Evolutionary conservation across 2,329 filamentous ascomycete genomes (phyloP).

Genomic region (Macroventuria anomochaeta): DNA sequence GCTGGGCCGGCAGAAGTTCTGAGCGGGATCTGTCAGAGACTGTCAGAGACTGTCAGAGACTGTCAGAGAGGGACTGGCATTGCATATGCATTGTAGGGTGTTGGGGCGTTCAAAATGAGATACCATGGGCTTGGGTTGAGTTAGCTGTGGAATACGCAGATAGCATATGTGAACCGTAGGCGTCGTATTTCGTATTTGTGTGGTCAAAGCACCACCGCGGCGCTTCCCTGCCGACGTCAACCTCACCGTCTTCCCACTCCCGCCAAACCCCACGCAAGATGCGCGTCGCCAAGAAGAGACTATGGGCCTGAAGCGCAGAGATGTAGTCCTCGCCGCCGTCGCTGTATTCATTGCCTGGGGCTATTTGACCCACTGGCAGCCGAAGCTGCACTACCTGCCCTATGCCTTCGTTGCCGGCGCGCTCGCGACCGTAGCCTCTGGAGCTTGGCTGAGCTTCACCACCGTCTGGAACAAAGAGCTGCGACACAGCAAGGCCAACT

Average conservation of each 20-base stretch:
- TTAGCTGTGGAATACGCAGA: too few relatives aligned
- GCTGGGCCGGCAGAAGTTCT: slow-evolving; percentile 74
- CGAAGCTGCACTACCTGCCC: slow-evolving; percentile 80
- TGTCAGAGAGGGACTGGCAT: too few relatives aligned
- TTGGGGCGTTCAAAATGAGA: slow-evolving; percentile 20
- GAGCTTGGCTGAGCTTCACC: slow-evolving; percentile 67
- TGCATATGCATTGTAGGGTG: slow-evolving; percentile 17
- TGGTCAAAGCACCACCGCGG: slow-evolving; percentile 4
- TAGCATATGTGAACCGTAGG: too few relatives aligned
- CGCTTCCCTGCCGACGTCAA: slow-evolving; percentile 13
- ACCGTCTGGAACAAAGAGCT: slow-evolving; percentile 57
- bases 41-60: too few relatives aligned
- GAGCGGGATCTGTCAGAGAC: neutral
- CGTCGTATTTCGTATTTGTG: slow-evolving; percentile 10
- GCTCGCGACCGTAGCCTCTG: slow-evolving; percentile 59
- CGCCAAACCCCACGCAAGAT: slow-evolving; percentile 39
- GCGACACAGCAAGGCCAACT: slow-evolving; percentile 51
- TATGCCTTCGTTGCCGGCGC: slow-evolving; percentile 81
- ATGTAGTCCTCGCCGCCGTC: slow-evolving; percentile 72
- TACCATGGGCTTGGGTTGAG: too few relatives aligned
- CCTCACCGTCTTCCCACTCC: slow-evolving; percentile 13
- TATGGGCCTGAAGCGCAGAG: slow-evolving; percentile 73
- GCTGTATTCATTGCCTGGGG: slow-evolving; percentile 86
- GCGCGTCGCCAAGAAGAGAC: slow-evolving; percentile 54
- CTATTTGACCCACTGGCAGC: slow-evolving; percentile 81